A percentile compares a stretch with the other conserved stretches of the same genome.
phyloP scores from a whole-genome alignment of 352 stramenopile genomes.

The Albugo candida region DNA sequence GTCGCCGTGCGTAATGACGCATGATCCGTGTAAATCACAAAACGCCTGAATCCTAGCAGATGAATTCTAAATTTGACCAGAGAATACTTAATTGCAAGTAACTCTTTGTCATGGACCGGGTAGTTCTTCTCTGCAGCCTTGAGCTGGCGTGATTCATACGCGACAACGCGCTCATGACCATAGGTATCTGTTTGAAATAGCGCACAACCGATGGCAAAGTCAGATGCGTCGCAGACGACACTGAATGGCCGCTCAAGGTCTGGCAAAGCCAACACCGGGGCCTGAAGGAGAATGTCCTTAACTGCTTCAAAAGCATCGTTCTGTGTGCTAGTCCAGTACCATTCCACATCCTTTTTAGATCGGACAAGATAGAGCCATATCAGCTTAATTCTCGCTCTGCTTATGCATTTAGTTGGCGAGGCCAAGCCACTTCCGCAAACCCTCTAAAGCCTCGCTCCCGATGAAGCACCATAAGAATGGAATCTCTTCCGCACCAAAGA shows the following conservation, averaged over 20 bases:
- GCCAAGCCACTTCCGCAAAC: constrained; percentile 7
- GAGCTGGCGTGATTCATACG: background rate
- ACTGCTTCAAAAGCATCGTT: too few relatives aligned
- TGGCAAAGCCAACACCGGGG: too few relatives aligned
- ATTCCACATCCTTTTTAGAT: too few relatives aligned
- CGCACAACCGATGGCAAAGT: background rate
- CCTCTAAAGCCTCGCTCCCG: constrained; percentile 1
- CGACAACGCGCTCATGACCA: background rate
- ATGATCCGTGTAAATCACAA: constrained; percentile 9
- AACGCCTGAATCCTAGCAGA: constrained; percentile 2
- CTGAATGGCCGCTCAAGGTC: too few relatives aligned
- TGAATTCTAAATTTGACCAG: constrained; percentile 9
- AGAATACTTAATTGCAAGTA: constrained; percentile 10
- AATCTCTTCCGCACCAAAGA: constrained; percentile 13
- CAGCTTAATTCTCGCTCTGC: constrained; percentile 8
- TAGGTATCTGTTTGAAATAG: background rate
- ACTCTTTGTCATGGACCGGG: constrained; percentile 7
- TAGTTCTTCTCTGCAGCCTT: constrained; percentile 4
- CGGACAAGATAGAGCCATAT: constrained; percentile 1
- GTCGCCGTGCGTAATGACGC: constrained; percentile 1
- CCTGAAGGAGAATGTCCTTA: too few relatives aligned
- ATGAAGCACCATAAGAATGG: constrained; percentile 12
- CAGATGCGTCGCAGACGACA: too few relatives aligned
- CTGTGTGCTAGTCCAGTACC: too few relatives aligned
- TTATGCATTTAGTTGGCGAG: constrained; percentile 11